Base-by-base conservation (phyloP, 2,329 filamentous ascomycete genomes). In the Hypoxylon rubiginosum region DNA sequence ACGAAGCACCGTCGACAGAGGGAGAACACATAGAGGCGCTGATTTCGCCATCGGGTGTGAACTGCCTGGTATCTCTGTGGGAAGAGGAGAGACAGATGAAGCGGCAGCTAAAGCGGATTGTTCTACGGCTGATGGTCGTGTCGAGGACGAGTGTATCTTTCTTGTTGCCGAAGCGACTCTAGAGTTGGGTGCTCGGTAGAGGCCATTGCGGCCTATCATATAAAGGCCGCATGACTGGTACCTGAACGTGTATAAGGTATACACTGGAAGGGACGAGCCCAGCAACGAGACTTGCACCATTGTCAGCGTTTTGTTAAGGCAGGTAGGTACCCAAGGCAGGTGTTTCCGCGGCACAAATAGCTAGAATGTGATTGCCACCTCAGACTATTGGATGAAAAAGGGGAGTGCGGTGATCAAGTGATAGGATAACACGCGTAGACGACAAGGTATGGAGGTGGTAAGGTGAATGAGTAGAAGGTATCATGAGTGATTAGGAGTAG, bases 1-100 rank as follows among this genome's bases (percentile, higher is more conserved):
- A 64, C 92, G 89, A 17, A 94, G 77, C 39, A 94, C 82, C 62
- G 87, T 88, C 62, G 82, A 83, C 2, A 92, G 80, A 0, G 92
- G 91, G 36, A 94, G 83, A 43, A 91, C 84, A 0, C 90, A 87
- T 21, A 94, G 83, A 1, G 89, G 85, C 3, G 72, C 65, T 49
- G 68, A 49, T 54, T 71, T 73, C 32, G 67, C 58, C 69, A 67
- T 68, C 49, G 73, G 58, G 26, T 58, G 41, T 6, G 67, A 55
- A 30, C 62, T 26, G 24, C 36, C 53, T 54, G 68, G 59, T 21
- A 66, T 30, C 39, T 72, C 64, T 34, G 64, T 9, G 52, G 72
- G 64, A 54, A 74, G 52, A 26, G 39, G 62, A 8, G 50, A 51
- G 21, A 70, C 53, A 4, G 70, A 54, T 15, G 71, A 24, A 30